phyloP scores from a whole-genome alignment of 2,329 filamentous ascomycete species.

The Botrytis fabae region DNA sequence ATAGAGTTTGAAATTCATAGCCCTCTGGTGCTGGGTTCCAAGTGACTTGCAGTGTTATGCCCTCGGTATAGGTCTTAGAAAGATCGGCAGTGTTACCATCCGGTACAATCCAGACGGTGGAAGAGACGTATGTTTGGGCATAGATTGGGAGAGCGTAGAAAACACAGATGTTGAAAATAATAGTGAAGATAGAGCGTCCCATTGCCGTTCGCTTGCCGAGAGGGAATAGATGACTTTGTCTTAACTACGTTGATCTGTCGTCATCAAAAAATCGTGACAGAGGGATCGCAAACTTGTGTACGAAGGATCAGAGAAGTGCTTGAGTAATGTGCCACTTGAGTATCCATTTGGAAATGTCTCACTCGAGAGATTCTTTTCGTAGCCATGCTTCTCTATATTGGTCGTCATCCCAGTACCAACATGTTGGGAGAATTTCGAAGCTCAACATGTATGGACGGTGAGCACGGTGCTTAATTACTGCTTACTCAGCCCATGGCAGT shows the following conservation, averaged over 20 bases:
- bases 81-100: background rate
- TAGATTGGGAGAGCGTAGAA: background rate
- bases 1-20: background rate
- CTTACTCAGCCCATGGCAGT: background rate
- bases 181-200: background rate
- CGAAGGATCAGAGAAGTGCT: background rate
- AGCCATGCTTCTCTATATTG: no score
- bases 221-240: no score
- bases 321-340: background rate
- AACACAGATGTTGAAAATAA: background rate
- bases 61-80: background rate
- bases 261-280: background rate
- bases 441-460: background rate
- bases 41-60: background rate
- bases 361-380: no score
- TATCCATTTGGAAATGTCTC: no score
- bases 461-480: background rate
- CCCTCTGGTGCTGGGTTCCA: background rate
- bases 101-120: slow-evolving; percentile 9
- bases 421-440: background rate
- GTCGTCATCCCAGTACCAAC: background rate
- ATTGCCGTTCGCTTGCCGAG: background rate
- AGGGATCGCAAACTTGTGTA: background rate
- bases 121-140: slow-evolving; percentile 1
- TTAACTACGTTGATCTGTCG: background rate